Evolutionary conservation across 768 basidiomycete genomes (phyloP).

Genomic region (Mycena amicta): DNA sequence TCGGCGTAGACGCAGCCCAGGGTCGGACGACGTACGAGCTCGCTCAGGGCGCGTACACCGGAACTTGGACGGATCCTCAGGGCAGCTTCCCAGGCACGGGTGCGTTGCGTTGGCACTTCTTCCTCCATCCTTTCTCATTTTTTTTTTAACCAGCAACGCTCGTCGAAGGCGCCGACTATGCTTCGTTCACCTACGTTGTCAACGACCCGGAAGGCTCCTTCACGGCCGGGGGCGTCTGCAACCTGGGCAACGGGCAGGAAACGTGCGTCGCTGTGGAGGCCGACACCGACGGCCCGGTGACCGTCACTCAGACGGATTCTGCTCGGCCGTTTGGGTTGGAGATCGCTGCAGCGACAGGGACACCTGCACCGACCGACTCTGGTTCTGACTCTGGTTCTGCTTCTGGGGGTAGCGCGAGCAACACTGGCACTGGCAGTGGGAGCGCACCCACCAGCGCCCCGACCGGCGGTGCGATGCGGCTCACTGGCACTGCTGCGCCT

Average conservation of each 20-base stretch:
- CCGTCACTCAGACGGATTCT: conserved; percentile 25
- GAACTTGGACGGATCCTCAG: conserved; percentile 18
- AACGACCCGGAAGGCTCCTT: conserved; percentile 26
- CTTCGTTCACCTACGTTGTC: conserved; percentile 39
- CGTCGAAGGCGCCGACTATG: conserved; percentile 44
- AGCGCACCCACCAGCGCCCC: not conserved
- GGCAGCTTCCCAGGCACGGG: conserved; percentile 21
- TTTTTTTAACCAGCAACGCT: conserved; percentile 45
- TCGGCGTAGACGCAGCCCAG: conserved; percentile 14
- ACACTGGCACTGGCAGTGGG: not conserved
- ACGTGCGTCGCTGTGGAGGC: conserved; percentile 26
- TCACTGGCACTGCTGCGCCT: not conserved
- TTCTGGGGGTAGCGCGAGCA: not conserved
- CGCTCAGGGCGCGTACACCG: conserved; percentile 17
- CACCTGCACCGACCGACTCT: not conserved
- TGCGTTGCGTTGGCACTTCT: not conserved
- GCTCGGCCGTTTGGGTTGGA: conserved; percentile 30
- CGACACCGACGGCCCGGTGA: not conserved
- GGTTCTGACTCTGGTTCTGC: not conserved
- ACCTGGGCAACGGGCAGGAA: conserved; percentile 2
- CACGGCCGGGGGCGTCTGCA: conserved; percentile 15
- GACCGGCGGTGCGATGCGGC: not conserved
- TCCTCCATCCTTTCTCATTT: not conserved
- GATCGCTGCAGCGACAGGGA: conserved; percentile 14
- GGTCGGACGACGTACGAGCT: conserved; percentile 19